Evolutionary conservation across 495 filamentous ascomycete species (phyloP).

Genomic region (Daldinia caldariorum): DNA sequence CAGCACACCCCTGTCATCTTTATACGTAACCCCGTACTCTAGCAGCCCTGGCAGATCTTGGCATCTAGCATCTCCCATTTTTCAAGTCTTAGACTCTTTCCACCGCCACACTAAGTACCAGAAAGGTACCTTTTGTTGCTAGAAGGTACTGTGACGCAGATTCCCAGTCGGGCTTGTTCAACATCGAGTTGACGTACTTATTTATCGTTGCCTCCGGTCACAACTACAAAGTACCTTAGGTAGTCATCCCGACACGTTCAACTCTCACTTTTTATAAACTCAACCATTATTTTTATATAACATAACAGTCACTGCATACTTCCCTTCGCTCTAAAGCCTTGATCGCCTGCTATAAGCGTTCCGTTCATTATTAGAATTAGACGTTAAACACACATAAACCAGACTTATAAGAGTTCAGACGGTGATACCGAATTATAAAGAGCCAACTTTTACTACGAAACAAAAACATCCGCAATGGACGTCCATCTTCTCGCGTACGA

Average conservation of each 20-base stretch:
- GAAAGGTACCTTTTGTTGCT: constrained; percentile 19
- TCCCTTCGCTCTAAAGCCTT: neutral
- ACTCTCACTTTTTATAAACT: neutral
- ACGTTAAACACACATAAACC: neutral
- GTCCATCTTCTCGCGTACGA: constrained; percentile 95
- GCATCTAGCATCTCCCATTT: neutral
- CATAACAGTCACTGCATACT: neutral
- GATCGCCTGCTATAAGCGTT: neutral
- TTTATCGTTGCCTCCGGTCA: constrained; percentile 23
- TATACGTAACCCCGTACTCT: constrained; percentile 10
- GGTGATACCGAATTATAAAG: constrained; percentile 2
- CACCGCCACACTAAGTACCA: constrained; percentile 10
- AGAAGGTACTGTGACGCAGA: constrained; percentile 23
- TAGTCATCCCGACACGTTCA: neutral
- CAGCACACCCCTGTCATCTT: constrained; percentile 9
- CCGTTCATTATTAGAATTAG: neutral
- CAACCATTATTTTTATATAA: neutral
- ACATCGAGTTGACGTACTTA: constrained; percentile 29
- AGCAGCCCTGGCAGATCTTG: constrained; percentile 2
- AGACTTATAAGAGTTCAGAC: neutral
- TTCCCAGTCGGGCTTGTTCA: neutral
- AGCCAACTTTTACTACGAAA: neutral
- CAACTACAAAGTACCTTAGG: constrained; percentile 2
- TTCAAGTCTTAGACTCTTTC: constrained; percentile 7
- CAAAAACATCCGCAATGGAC: constrained; percentile 67